phyloP scores from a whole-genome alignment of 306 rosid genomes.

The Dalbergia cultrata region DNA sequence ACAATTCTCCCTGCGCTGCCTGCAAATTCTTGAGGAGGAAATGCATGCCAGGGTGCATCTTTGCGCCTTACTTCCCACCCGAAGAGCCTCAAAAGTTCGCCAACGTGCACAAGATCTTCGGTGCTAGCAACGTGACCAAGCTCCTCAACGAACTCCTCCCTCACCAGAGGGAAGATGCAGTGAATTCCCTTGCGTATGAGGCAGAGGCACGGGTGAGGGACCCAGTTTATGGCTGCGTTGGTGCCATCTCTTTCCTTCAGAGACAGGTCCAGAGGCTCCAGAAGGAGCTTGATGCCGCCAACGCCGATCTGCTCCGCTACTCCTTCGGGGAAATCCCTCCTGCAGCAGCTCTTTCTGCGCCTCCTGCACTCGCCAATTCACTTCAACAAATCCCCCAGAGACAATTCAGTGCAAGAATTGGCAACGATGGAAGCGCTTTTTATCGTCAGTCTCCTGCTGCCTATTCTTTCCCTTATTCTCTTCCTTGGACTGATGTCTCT shows the following conservation, averaged over 20 bases:
- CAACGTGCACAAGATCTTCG: slow-evolving; percentile 95
- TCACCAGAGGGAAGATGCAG: slow-evolving; percentile 96
- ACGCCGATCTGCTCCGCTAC: slow-evolving; percentile 79
- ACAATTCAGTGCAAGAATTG: slow-evolving; percentile 48
- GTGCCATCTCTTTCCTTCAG: slow-evolving; percentile 95
- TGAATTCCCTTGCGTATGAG: slow-evolving; percentile 92
- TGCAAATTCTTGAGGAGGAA: slow-evolving; percentile 95
- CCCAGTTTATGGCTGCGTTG: slow-evolving; percentile 96
- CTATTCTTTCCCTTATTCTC: slow-evolving; percentile 63
- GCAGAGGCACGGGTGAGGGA: slow-evolving; percentile 97
- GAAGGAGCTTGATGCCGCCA: slow-evolving; percentile 91
- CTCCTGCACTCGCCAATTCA: slow-evolving; percentile 43
- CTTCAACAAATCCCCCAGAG: slow-evolving; percentile 50
- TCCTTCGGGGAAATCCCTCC: slow-evolving; percentile 72
- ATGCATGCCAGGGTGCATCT: slow-evolving; percentile 97
- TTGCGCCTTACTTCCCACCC: slow-evolving; percentile 96
- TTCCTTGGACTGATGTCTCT: slow-evolving; percentile 73
- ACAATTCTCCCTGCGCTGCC: slow-evolving; percentile 94
- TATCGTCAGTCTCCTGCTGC: slow-evolving; percentile 43
- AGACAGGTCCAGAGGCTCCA: slow-evolving; percentile 95
- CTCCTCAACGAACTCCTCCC: slow-evolving; percentile 94
- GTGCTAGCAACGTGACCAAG: slow-evolving; percentile 97
- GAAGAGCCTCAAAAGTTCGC: slow-evolving; percentile 97
- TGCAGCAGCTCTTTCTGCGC: slow-evolving; percentile 46
- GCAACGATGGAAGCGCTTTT: slow-evolving; percentile 56